These are phyloP conservation scores for Lecanicillium sp. DNA, from an alignment of 2,329 filamentous ascomycete genomes.

Conservation along the genomic window DNA sequence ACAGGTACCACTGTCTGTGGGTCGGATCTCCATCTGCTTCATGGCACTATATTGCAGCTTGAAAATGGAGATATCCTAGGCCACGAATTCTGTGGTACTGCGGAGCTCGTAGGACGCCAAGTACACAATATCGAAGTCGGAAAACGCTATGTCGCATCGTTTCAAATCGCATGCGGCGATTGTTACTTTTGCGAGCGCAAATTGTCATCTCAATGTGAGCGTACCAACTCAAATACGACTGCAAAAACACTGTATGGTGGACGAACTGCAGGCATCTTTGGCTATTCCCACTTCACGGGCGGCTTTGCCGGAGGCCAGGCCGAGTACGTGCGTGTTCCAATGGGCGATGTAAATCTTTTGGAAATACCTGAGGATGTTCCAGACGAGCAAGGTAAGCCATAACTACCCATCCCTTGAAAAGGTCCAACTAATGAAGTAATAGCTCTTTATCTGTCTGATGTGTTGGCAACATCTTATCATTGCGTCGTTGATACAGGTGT, in stretches of 20 bases:
- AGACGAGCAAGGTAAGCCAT: constrained; percentile 63
- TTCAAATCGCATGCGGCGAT: constrained; percentile 70
- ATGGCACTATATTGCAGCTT: constrained; percentile 52
- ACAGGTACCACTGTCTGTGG: constrained; percentile 57
- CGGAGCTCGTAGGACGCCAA: constrained; percentile 48
- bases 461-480: constrained; percentile 73
- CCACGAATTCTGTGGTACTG: constrained; percentile 54
- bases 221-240: constrained; percentile 67
- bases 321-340: constrained; percentile 78
- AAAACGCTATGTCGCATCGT: constrained; percentile 73
- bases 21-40: constrained; percentile 52
- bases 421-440: not conserved
- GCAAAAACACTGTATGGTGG: constrained; percentile 73
- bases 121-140: constrained; percentile 51
- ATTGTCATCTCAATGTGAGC: constrained; percentile 72
- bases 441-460: constrained; percentile 71
- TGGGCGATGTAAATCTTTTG: constrained; percentile 74
- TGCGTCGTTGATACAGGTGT: constrained; percentile 78
- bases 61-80: constrained; percentile 62
- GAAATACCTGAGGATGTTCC: constrained; percentile 72
- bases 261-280: constrained; percentile 67
- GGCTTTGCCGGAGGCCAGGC: constrained; percentile 85
- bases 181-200: constrained; percentile 79
- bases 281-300: constrained; percentile 73
- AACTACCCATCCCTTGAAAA: constrained; percentile 12